A percentile compares a stretch with the other conserved stretches of the same genome.
Conservation (phyloP, 305 asterid species). For the Coffea humblotiana region DNA sequence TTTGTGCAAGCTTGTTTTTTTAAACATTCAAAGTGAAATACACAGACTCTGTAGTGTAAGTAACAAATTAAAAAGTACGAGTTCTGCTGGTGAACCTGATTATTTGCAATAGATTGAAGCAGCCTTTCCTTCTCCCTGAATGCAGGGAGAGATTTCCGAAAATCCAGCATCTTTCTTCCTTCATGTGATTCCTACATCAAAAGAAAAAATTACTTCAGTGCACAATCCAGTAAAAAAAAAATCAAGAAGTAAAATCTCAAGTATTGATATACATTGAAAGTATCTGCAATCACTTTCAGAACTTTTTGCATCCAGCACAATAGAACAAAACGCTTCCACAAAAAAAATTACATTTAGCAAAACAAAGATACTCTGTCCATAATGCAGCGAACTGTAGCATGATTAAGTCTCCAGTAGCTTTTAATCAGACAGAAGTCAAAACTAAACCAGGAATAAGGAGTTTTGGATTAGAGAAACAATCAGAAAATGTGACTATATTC, state of each 20-base stretch:
- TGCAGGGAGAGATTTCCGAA: conserved; percentile 91
- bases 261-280: not conserved
- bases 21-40: not conserved
- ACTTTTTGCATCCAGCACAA: not conserved
- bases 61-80: conserved; percentile 15
- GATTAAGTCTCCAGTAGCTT: not conserved
- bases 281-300: not conserved
- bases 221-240: conserved; percentile 6
- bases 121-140: conserved; percentile 90
- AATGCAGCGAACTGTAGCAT: not conserved
- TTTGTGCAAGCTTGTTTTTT: not conserved
- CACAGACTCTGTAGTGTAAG: not conserved
- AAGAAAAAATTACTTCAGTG: conserved; percentile 22
- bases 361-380: not conserved
- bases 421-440: not conserved
- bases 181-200: conserved; percentile 83
- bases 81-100: conserved; percentile 65
- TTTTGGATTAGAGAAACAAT: not conserved
- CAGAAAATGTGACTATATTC: not conserved
- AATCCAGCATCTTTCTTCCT: conserved; percentile 77
- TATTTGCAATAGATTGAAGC: conserved; percentile 91
- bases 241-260: conserved; percentile 2
- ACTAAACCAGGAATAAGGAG: not conserved
- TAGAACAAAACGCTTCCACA: not conserved
- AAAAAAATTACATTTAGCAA: not conserved